phyloP scores from a whole-genome alignment of 169 alveolate genomes.

The Cytauxzoon felis region DNA sequence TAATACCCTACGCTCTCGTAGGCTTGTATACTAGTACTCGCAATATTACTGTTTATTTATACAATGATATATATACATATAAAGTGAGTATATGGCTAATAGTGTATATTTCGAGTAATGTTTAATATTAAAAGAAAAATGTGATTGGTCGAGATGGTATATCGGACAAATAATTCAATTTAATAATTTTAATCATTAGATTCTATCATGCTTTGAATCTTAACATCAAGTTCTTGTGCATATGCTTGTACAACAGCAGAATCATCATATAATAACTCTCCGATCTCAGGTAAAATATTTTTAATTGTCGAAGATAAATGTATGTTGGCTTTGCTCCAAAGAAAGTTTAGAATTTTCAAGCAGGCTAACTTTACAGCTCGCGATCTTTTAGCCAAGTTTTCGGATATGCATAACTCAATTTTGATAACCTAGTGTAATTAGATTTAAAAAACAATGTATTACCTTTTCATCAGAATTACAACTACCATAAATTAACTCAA shows the following conservation, averaged over 20 bases:
- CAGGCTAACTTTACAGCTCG: conserved; percentile 12
- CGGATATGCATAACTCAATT: conserved; percentile 42
- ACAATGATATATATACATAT: too few species aligned
- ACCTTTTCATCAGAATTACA: neutral
- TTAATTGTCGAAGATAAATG: conserved; percentile 34
- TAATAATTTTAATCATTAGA: neutral
- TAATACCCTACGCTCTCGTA: too few species aligned
- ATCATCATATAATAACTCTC: conserved; percentile 60
- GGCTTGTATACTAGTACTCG: too few species aligned
- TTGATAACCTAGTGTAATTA: too few species aligned
- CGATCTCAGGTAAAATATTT: conserved; percentile 51
- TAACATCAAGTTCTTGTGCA: conserved; percentile 22
- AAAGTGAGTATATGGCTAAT: too few species aligned
- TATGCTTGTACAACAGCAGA: conserved; percentile 25
- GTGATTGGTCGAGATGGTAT: too few species aligned
- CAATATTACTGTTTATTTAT: too few species aligned
- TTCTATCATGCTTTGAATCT: conserved; percentile 31
- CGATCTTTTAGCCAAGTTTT: conserved; percentile 13
- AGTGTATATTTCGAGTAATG: too few species aligned
- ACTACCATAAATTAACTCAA: neutral
- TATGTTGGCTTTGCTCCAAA: conserved; percentile 44
- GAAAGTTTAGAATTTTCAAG: conserved; percentile 14
- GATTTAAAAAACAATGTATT: too few species aligned
- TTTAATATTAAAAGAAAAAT: too few species aligned
- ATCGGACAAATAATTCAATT: neutral